Evolutionary conservation across 345 rosid species (phyloP).

Genomic region (Eucalyptus dawsonii): DNA sequence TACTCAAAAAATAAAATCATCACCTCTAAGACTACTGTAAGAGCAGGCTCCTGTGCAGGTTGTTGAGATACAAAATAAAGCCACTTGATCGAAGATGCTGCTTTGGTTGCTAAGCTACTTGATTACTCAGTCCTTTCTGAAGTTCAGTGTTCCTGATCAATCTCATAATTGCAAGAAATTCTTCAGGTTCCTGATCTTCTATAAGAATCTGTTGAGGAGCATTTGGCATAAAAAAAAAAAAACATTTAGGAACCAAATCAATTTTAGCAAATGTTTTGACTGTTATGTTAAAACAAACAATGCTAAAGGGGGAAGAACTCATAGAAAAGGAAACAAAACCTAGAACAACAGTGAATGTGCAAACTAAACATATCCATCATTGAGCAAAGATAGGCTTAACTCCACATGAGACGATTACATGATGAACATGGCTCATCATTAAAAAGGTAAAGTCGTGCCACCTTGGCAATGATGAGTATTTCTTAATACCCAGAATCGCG

Average conservation of each 20-base stretch:
- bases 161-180: constrained; percentile 49
- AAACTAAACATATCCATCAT: background rate
- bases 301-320: background rate
- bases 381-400: background rate
- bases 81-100: background rate
- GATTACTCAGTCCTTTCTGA: constrained; percentile 4
- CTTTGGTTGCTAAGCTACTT: background rate
- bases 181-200: constrained; percentile 73
- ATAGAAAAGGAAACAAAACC: background rate
- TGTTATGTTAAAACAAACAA: background rate
- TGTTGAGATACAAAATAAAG: background rate
- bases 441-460: background rate
- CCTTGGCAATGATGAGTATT: background rate
- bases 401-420: background rate
- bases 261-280: background rate
- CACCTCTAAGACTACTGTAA: background rate
- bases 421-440: background rate
- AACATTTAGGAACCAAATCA: background rate
- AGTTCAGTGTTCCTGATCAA: constrained; percentile 17
- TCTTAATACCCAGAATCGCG: background rate
- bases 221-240: background rate
- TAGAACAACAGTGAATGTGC: background rate
- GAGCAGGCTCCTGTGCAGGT: background rate
- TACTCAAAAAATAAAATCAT: background rate
- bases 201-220: constrained; percentile 42